phyloP scores from a whole-genome alignment of 148 eudicot genomes.

The Tetragonia tetragonoides region DNA sequence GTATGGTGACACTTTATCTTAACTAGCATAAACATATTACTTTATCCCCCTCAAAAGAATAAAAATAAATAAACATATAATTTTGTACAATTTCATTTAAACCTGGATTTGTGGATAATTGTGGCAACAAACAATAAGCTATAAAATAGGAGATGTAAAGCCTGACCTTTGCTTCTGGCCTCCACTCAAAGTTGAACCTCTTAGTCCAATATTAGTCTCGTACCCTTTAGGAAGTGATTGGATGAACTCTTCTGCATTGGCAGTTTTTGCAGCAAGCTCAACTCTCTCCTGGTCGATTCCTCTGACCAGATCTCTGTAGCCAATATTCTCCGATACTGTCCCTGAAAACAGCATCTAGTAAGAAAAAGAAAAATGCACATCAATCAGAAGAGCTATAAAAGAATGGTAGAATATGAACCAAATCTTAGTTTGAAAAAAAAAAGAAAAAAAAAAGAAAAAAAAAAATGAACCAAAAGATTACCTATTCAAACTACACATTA shows the following conservation, averaged over 20 bases:
- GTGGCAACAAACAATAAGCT: neutral
- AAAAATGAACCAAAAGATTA: neutral
- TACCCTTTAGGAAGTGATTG: slow-evolving; percentile 64
- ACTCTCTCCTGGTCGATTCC: slow-evolving; percentile 81
- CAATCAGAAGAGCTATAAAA: slow-evolving; percentile 2
- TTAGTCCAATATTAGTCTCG: slow-evolving; percentile 73
- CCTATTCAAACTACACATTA: neutral
- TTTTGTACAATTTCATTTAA: neutral
- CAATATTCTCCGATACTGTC: slow-evolving; percentile 89
- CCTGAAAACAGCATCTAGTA: slow-evolving; percentile 84
- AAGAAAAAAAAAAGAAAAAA: neutral
- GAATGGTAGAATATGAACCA: neutral
- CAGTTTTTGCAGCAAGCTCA: slow-evolving; percentile 70
- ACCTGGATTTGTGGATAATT: neutral
- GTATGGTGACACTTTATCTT: neutral
- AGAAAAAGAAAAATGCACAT: neutral
- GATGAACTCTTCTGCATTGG: slow-evolving; percentile 93
- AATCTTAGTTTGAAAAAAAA: neutral
- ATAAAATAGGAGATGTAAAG: neutral
- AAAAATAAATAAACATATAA: neutral
- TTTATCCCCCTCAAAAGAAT: no score
- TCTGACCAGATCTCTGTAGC: slow-evolving; percentile 69
- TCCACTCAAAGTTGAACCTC: slow-evolving; percentile 89
- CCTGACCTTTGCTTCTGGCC: slow-evolving; percentile 94
- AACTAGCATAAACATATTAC: no score